phyloP scores from a whole-genome alignment of 1,284 basidiomycete genomes.

The Singerocomus inundabilis region DNA sequence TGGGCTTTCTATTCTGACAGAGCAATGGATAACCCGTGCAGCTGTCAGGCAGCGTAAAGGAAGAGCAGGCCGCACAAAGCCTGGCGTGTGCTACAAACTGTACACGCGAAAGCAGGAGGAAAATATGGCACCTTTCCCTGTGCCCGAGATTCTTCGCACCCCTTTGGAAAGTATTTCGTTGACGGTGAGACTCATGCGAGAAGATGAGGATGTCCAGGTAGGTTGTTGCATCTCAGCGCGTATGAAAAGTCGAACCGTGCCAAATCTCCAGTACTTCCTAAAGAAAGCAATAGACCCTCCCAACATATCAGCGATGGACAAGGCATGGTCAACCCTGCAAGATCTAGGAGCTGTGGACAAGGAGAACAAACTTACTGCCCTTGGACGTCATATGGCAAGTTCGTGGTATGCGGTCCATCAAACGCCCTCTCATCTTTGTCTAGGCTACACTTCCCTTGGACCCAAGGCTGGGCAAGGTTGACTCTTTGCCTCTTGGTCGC shows the following conservation, averaged over 20 bases:
- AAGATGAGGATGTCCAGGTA: slow-evolving; percentile 79
- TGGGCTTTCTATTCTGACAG: slow-evolving; percentile 74
- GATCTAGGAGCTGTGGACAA: slow-evolving; percentile 78
- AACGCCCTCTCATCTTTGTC: background rate
- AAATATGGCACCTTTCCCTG: slow-evolving; percentile 70
- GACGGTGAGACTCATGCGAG: slow-evolving; percentile 80
- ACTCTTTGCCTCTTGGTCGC: background rate
- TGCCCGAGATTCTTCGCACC: slow-evolving; percentile 89
- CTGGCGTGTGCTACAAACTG: slow-evolving; percentile 82
- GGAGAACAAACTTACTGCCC: slow-evolving; percentile 69
- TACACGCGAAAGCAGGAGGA: slow-evolving; percentile 77
- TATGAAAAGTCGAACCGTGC: background rate
- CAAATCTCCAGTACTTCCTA: slow-evolving; percentile 47
- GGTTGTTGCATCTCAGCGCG: slow-evolving; percentile 8
- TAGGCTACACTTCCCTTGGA: slow-evolving; percentile 86
- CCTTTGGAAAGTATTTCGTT: slow-evolving; percentile 84
- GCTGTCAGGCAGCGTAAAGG: slow-evolving; percentile 85
- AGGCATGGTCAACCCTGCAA: slow-evolving; percentile 72
- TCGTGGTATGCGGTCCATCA: background rate
- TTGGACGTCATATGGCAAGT: slow-evolving; percentile 79
- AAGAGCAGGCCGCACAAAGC: slow-evolving; percentile 85
- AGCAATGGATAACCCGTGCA: slow-evolving; percentile 80
- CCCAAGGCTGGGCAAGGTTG: slow-evolving; percentile 83
- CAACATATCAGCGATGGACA: slow-evolving; percentile 71
- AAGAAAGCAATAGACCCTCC: slow-evolving; percentile 84